Percentiles rank a stretch among this genome's conserved stretches.
These are phyloP conservation scores for Coemansia sp. DNA, from an alignment of 192 early-diverging fungal species.

Conservation along the genomic window DNA sequence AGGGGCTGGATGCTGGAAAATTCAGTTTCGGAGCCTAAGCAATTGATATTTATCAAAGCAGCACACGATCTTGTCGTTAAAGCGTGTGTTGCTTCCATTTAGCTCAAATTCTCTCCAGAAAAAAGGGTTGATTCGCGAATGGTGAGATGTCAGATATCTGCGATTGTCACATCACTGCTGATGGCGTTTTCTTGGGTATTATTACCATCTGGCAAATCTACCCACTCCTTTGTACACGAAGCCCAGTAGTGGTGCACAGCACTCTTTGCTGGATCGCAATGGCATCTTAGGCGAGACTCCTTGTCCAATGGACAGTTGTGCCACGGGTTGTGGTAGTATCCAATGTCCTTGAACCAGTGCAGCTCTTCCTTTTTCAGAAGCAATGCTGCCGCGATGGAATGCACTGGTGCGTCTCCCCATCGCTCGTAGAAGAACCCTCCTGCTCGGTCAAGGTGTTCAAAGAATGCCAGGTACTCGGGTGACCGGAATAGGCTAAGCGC, in stretches of 20 bases:
- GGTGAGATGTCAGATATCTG: neutral
- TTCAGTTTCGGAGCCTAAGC: too few relatives aligned
- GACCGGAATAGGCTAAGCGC: slow-evolving; percentile 68
- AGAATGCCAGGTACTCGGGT: slow-evolving; percentile 68
- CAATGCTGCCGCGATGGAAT: slow-evolving; percentile 64
- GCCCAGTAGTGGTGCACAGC: slow-evolving; percentile 51
- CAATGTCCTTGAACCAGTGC: slow-evolving; percentile 74
- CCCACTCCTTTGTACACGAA: slow-evolving; percentile 49
- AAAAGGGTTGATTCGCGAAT: too few relatives aligned
- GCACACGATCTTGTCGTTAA: too few relatives aligned
- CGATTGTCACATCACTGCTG: neutral
- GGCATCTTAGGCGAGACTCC: slow-evolving; percentile 41
- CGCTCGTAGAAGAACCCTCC: slow-evolving; percentile 89
- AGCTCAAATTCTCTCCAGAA: too few relatives aligned
- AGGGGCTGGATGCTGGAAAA: too few relatives aligned
- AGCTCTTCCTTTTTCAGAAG: slow-evolving; percentile 60
- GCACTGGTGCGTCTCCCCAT: slow-evolving; percentile 76
- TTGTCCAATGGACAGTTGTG: slow-evolving; percentile 45
- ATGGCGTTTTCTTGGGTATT: neutral
- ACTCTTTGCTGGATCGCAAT: slow-evolving; percentile 53
- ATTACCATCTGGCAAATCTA: slow-evolving; percentile 22
- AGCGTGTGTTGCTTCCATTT: too few relatives aligned
- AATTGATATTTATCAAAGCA: too few relatives aligned
- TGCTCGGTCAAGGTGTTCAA: slow-evolving; percentile 68
- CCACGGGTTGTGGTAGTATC: slow-evolving; percentile 66